Percentiles rank a stretch among this genome's conserved stretches.
phyloP scores from a whole-genome alignment of 2,329 filamentous ascomycete genomes.

The Coniosporium tulheliwenetii region DNA sequence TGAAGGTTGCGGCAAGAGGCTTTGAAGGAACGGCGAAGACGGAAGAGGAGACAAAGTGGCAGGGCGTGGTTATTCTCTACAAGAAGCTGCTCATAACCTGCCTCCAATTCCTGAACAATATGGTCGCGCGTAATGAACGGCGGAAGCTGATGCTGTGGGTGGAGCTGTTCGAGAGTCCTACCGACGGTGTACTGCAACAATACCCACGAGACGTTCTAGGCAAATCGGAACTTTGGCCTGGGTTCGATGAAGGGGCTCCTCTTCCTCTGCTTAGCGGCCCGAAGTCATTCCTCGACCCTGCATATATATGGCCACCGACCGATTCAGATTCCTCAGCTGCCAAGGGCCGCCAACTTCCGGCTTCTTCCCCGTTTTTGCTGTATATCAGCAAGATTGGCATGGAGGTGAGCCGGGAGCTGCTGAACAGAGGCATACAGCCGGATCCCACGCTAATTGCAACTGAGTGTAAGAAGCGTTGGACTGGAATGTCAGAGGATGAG shows the following conservation, averaged over 20 bases:
- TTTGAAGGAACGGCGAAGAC: slow-evolving; percentile 49
- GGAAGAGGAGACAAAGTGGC: slow-evolving; percentile 48
- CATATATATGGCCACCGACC: too few relatives aligned
- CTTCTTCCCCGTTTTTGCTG: too few relatives aligned
- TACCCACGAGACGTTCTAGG: too few relatives aligned
- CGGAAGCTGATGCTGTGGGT: slow-evolving; percentile 50
- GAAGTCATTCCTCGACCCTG: too few relatives aligned
- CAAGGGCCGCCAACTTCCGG: too few relatives aligned
- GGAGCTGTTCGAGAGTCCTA: slow-evolving; percentile 44
- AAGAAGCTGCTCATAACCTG: slow-evolving; percentile 50
- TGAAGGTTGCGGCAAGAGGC: slow-evolving; percentile 46
- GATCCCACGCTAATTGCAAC: slow-evolving; percentile 13
- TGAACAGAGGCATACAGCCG: too few relatives aligned
- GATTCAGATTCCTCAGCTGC: too few relatives aligned
- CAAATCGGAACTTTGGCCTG: too few relatives aligned
- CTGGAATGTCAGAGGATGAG: slow-evolving; percentile 21
- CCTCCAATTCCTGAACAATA: slow-evolving; percentile 51
- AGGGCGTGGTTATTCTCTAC: slow-evolving; percentile 48
- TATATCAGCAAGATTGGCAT: too few relatives aligned
- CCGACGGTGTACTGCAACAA: slow-evolving; percentile 12
- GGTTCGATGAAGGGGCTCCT: too few relatives aligned
- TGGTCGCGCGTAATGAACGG: slow-evolving; percentile 49
- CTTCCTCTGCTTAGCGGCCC: too few relatives aligned
- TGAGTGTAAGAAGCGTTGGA: slow-evolving; percentile 23
- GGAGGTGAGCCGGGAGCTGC: too few relatives aligned